These are phyloP conservation scores for Pholiota adiposa DNA, from an alignment of 1,284 basidiomycete genomes.

Conservation along the genomic window DNA sequence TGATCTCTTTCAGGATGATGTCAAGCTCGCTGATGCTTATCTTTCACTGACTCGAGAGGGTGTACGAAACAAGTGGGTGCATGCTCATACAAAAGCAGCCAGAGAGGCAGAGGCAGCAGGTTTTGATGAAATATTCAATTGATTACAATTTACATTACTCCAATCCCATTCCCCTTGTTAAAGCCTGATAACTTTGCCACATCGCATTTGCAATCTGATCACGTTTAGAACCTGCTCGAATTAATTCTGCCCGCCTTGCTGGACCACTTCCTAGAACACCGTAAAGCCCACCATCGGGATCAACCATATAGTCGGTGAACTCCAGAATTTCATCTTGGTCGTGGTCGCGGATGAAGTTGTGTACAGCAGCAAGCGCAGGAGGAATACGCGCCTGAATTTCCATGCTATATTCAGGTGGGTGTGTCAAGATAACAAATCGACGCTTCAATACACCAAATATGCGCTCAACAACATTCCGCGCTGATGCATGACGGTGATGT, in stretches of 20 bases:
- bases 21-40: neutral
- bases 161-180: neutral
- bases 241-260: too few species aligned
- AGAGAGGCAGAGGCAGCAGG: neutral
- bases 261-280: too few species aligned
- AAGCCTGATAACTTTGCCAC: neutral
- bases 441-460: constrained; percentile 43
- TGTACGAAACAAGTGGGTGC: constrained; percentile 6
- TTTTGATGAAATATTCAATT: neutral
- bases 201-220: neutral
- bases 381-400: neutral
- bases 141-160: neutral
- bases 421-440: constrained; percentile 32
- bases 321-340: neutral
- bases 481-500: constrained; percentile 39
- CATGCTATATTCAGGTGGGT: constrained; percentile 17
- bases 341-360: neutral
- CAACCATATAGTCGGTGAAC: too few species aligned
- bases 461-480: constrained; percentile 43
- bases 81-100: too few species aligned
- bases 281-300: too few species aligned
- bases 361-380: neutral
- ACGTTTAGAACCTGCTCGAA: neutral
- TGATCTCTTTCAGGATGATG: constrained; percentile 4
- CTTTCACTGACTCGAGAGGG: constrained; percentile 4